Evolutionary conservation across 1,284 basidiomycete genomes (phyloP).

Genomic region (Omphalotus olearius): DNA sequence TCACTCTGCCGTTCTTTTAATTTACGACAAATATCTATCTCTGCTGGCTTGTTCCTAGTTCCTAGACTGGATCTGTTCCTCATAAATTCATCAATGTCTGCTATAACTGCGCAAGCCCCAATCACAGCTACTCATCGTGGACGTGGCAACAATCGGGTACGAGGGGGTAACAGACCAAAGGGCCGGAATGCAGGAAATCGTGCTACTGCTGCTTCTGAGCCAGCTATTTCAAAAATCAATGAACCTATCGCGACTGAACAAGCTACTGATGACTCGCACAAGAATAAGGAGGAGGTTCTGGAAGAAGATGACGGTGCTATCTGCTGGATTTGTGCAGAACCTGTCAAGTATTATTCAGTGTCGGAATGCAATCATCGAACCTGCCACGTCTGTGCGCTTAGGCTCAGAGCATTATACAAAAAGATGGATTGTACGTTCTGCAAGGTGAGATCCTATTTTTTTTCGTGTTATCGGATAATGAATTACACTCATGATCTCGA

Average conservation of each 20-base stretch:
- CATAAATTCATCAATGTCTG: too few species aligned
- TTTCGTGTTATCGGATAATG: neutral
- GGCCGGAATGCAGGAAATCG: slow-evolving; percentile 1
- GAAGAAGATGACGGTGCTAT: slow-evolving; percentile 34
- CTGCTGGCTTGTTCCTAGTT: too few species aligned
- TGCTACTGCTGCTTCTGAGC: neutral
- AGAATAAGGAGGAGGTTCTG: neutral
- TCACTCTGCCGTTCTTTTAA: too few species aligned
- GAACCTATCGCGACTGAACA: neutral
- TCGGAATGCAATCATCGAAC: slow-evolving; percentile 91
- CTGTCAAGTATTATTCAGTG: slow-evolving; percentile 86
- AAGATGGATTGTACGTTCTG: slow-evolving; percentile 93
- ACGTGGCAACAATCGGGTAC: neutral
- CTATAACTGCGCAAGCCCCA: neutral
- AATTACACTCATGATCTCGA: slow-evolving; percentile 6
- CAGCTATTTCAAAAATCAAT: neutral
- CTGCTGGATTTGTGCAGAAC: slow-evolving; percentile 97
- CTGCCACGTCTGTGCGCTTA: slow-evolving; percentile 89
- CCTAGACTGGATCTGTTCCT: too few species aligned
- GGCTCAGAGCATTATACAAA: slow-evolving; percentile 94
- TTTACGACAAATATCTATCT: too few species aligned
- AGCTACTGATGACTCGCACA: neutral
- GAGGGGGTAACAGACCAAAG: neutral
- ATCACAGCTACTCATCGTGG: neutral
- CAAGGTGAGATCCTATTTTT: slow-evolving; percentile 61